Evolutionary conservation across 108 stramenopile genomes (phyloP), one percentile per base, ranked within the genome.

Genomic region (Nitzschia sp.): DNA sequence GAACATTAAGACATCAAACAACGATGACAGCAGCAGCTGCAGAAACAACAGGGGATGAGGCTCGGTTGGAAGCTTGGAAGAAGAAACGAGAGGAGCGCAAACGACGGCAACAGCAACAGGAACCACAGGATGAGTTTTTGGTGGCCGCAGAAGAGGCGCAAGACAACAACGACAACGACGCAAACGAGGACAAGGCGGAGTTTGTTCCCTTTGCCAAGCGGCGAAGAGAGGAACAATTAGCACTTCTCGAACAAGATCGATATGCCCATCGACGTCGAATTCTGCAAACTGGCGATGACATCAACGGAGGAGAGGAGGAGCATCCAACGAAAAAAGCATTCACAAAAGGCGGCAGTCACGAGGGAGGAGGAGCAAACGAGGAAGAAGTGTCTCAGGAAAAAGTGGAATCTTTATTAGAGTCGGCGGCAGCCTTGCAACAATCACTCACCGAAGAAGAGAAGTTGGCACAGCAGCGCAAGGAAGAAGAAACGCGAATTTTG

Each of bases 401-500:
- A 29, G 72, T 64, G 38, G 41, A 73, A 60, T 86, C 91, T 5
- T 79, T 97, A 41, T 71, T 97, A 55, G 92, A 95, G 52, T 90
- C 90, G 63, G 89, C 93, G 45, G 89, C 90, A 21, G 88, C 79
- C 36, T 70, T 96, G 45, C 93, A 95, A 46, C 67, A 82, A 45
- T 52, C 70, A 6, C 62, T 89, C 30, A 81, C 88, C 17, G 67
- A 76, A 47, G 67, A 75, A 61, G 86, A 96, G 73, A 84, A 79
- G 41, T 62, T 59, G 16, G 58, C 88, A 52, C 50, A 75, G 53
- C 64, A 84, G 50, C 83, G 83, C 25, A 69, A 69, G 48, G 79
- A 87, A 50, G 93, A 97, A 75, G 97, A 98, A 80, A 82, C 78
- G 34, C 87, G 95, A 16, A 94, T 99, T 62, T 80, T 99, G 56